phyloP scores from a whole-genome alignment of 768 basidiomycete genomes.

The Coprinopsis cinerea region DNA sequence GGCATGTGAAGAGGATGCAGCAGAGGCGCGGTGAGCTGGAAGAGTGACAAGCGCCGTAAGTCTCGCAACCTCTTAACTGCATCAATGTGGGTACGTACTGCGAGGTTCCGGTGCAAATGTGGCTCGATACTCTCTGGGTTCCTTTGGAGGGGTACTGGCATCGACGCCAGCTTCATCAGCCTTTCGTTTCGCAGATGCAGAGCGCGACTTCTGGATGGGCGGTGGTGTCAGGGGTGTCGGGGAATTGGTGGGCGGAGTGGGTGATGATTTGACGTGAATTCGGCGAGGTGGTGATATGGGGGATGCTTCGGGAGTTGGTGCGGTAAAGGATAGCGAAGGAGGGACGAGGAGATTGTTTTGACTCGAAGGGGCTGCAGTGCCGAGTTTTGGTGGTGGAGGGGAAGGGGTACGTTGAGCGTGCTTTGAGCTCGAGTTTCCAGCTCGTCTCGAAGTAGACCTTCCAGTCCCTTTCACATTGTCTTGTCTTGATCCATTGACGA shows the following conservation, averaged over 20 bases:
- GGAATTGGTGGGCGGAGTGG: constrained; percentile 26
- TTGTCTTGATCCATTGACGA: not conserved
- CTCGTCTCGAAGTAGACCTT: not conserved
- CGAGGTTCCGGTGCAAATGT: constrained; percentile 62
- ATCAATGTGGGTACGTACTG: constrained; percentile 39
- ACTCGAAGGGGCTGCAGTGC: constrained; percentile 18
- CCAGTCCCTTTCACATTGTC: not conserved
- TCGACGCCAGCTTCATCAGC: constrained; percentile 62
- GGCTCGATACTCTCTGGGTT: constrained; percentile 41
- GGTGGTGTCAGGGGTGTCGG: constrained; percentile 22
- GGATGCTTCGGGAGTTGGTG: constrained; percentile 36
- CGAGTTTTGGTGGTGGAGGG: constrained; percentile 20
- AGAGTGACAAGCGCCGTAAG: not conserved
- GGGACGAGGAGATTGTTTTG: constrained; percentile 28
- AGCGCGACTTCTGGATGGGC: constrained; percentile 27
- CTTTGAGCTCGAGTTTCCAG: constrained; percentile 2
- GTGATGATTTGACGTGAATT: constrained; percentile 23
- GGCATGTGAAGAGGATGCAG: constrained; percentile 42
- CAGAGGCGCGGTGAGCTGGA: constrained; percentile 50
- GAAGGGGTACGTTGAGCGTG: constrained; percentile 11
- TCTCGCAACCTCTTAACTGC: not conserved
- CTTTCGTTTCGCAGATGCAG: constrained; percentile 58
- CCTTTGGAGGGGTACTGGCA: constrained; percentile 57
- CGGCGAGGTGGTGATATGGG: constrained; percentile 27
- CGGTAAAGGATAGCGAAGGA: constrained; percentile 32